Conservation (phyloP, 2,329 filamentous ascomycete genomes). For the Clonostachys byssicola region DNA sequence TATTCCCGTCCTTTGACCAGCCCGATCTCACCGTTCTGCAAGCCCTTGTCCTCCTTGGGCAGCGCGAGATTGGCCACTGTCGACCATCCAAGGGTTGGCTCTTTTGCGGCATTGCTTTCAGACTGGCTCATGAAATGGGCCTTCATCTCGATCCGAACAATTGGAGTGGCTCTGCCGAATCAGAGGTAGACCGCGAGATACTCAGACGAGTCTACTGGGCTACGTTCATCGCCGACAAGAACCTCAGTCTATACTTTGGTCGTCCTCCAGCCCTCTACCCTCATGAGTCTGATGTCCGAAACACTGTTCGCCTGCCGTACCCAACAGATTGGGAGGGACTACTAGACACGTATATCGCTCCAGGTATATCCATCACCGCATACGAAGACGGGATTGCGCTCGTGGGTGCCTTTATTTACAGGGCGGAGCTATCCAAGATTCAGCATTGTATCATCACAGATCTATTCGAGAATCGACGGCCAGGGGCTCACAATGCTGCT, state of each 20-base stretch:
- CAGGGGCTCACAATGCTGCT: conserved; percentile 25
- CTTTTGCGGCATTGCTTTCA: conserved; percentile 47
- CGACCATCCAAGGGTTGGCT: conserved; percentile 46
- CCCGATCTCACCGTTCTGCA: conserved; percentile 42
- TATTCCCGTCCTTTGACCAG: conserved; percentile 36
- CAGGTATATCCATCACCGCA: conserved; percentile 11
- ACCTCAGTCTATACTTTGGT: conserved; percentile 46
- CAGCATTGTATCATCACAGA: conserved; percentile 44
- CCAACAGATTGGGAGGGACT: conserved; percentile 42
- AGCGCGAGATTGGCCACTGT: conserved; percentile 41
- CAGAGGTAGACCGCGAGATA: conserved; percentile 34
- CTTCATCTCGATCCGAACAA: conserved; percentile 42
- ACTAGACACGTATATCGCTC: conserved; percentile 40
- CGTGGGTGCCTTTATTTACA: conserved; percentile 39
- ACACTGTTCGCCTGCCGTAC: conserved; percentile 42
- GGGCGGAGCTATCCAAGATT: conserved; percentile 42
- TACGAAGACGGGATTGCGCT: conserved; percentile 14
- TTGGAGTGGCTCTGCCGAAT: conserved; percentile 13
- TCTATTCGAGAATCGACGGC: conserved; percentile 41
- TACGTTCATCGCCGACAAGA: conserved; percentile 44
- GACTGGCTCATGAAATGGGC: conserved; percentile 46
- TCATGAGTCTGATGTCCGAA: conserved; percentile 41
- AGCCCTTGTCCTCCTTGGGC: conserved; percentile 36
- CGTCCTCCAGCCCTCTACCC: conserved; percentile 44
- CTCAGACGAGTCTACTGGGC: conserved; percentile 45